These are phyloP conservation scores for Aspergillus incahuasiensis DNA, from an alignment of 495 filamentous ascomycete genomes.

Conservation along the genomic window DNA sequence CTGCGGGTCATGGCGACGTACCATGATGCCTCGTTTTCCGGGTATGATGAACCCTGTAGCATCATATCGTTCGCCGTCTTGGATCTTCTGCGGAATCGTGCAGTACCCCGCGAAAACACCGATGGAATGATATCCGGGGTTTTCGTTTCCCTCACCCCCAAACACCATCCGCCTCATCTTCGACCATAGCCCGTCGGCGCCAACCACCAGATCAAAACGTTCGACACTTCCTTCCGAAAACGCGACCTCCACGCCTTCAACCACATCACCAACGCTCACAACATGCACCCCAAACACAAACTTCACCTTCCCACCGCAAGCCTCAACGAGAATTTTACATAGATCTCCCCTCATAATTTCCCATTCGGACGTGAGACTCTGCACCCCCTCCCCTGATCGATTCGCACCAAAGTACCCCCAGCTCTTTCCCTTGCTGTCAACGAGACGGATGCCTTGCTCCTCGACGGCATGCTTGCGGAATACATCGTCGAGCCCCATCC, in stretches of 20 bases:
- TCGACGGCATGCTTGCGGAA: constrained; percentile 19
- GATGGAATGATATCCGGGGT: neutral
- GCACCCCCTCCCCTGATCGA: constrained; percentile 22
- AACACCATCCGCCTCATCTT: constrained; percentile 35
- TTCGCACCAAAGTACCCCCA: constrained; percentile 28
- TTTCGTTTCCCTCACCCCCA: neutral
- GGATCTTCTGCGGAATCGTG: neutral
- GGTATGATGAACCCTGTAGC: constrained; percentile 12
- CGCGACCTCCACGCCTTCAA: constrained; percentile 24
- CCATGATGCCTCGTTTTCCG: constrained; percentile 32
- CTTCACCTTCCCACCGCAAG: constrained; percentile 24
- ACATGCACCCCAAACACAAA: constrained; percentile 26
- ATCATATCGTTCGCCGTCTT: neutral
- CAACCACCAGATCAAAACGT: constrained; percentile 47
- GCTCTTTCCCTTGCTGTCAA: constrained; percentile 23
- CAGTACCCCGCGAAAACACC: neutral
- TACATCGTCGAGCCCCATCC: constrained; percentile 34
- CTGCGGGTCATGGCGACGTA: constrained; percentile 31
- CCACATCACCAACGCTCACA: constrained; percentile 15
- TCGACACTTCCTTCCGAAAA: constrained; percentile 32
- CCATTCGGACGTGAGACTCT: constrained; percentile 37
- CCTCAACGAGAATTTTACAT: constrained; percentile 29
- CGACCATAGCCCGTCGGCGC: constrained; percentile 46
- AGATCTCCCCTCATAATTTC: constrained; percentile 49
- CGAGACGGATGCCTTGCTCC: constrained; percentile 33